Conservation (phyloP, 1,284 basidiomycete species). For the Coniferiporia weirii region DNA sequence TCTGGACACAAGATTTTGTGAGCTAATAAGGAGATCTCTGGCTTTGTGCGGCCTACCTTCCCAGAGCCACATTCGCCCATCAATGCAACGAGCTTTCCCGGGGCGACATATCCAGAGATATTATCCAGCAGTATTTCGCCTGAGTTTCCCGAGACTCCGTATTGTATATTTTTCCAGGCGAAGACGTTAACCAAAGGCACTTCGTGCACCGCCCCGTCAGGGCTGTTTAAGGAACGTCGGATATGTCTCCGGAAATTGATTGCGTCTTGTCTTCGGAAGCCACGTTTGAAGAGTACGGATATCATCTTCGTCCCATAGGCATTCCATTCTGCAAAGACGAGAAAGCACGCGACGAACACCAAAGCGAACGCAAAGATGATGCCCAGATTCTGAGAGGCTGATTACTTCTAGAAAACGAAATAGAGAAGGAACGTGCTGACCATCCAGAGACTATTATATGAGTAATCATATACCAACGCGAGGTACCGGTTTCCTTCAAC, state of each 20-base stretch:
- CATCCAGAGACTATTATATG: conserved; percentile 60
- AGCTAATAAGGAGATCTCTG: background rate
- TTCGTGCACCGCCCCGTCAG: background rate
- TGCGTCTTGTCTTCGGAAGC: conserved; percentile 21
- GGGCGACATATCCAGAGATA: conserved; percentile 49
- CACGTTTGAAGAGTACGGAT: conserved; percentile 40
- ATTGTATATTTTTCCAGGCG: conserved; percentile 58
- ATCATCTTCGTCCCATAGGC: conserved; percentile 29
- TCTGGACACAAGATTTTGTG: conserved; percentile 17
- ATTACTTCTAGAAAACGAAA: conserved; percentile 28
- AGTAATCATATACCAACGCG: conserved; percentile 55
- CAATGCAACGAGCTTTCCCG: conserved; percentile 35
- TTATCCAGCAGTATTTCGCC: conserved; percentile 56
- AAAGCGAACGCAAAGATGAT: conserved; percentile 50
- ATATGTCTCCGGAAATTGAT: background rate
- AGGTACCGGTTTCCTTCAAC: conserved; percentile 55
- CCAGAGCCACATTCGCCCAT: conserved; percentile 36
- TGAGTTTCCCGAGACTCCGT: conserved; percentile 55
- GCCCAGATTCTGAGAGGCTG: conserved; percentile 35
- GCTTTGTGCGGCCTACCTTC: conserved; percentile 22
- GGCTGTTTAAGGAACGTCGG: background rate
- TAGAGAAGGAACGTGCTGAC: conserved; percentile 34
- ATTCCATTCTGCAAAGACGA: conserved; percentile 49
- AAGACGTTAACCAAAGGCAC: conserved; percentile 41
- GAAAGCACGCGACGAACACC: conserved; percentile 41